Evolutionary conservation across 768 basidiomycete genomes (phyloP), one percentile per base, ranked within the genome.

Genomic region (Suillus tomentosus): DNA sequence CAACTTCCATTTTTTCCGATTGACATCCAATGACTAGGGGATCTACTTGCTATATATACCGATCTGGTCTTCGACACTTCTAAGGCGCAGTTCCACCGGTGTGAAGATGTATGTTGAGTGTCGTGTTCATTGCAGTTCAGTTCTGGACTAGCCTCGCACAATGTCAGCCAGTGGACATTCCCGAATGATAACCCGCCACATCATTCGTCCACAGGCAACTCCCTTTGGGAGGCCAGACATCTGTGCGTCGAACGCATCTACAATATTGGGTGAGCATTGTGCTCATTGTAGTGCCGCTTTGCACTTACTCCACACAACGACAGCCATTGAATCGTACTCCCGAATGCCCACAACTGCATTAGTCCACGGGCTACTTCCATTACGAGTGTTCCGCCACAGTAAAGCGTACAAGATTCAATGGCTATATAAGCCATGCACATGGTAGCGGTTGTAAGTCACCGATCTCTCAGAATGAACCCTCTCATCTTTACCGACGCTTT

Each of bases 401-500:
- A 17, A 27, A 15, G 14, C 13, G 3, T 22, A n/a, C 24, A 50
- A 15, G 7, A 51, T 27, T 51, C 3, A 5, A 27, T 17, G 27
- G 1, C 27, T 51, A 51, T 51, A 31, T 27, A 51, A 17, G 9
- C 27, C 24, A 27, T 51, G 50, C 9, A 17, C 9, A 17, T 27
- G 27, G 15, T 8, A 13, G 27, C 24, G 8, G 27, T 10, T 15
- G 50, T 51, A 17, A 17, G 50, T 51, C 7, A 17, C 50, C 31
- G 50, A 17, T 27, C 50, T 27, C 4, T 31, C 15, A 27, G 24
- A 10, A 51, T 27, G 50, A 51, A 51, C 50, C 27, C 50, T 17
- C 27, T 51, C 27, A 51, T 51, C 27, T 31, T 51, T 15, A 11
- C 31, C 9, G 1, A 71, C 13, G 42, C 59, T 22, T 69, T 62